phyloP scores from a whole-genome alignment of 352 stramenopile species.

The Pythium monospermum region DNA sequence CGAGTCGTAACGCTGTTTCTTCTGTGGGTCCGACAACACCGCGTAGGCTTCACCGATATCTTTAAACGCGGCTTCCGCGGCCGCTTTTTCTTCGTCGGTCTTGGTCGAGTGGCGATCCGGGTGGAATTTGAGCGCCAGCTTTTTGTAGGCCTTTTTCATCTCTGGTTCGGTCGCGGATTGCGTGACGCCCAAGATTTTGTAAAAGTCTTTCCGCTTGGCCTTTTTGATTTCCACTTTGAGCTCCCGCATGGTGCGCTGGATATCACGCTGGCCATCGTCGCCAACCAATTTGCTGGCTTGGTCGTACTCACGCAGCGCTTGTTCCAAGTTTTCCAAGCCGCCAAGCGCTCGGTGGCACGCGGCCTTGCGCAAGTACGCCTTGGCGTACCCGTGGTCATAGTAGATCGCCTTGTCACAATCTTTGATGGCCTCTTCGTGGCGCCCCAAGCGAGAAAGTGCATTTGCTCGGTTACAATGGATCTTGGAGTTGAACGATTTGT shows the following conservation, averaged over 20 bases:
- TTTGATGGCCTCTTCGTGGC: slow-evolving; percentile 85
- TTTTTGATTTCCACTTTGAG: slow-evolving; percentile 92
- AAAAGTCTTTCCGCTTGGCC: slow-evolving; percentile 95
- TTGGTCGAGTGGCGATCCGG: slow-evolving; percentile 93
- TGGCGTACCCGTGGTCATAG: slow-evolving; percentile 90
- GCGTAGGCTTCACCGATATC: slow-evolving; percentile 96
- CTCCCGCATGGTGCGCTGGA: slow-evolving; percentile 79
- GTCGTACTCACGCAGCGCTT: slow-evolving; percentile 89
- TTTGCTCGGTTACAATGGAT: slow-evolving; percentile 92
- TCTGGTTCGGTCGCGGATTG: slow-evolving; percentile 84
- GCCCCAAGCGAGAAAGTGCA: slow-evolving; percentile 71
- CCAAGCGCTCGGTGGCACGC: slow-evolving; percentile 72
- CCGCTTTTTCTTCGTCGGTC: slow-evolving; percentile 87
- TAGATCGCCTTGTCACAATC: slow-evolving; percentile 89
- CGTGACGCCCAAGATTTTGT: slow-evolving; percentile 88
- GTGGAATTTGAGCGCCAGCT: slow-evolving; percentile 93
- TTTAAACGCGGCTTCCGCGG: slow-evolving; percentile 93
- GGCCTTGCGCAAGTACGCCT: slow-evolving; percentile 83
- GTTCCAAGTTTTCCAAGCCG: slow-evolving; percentile 86
- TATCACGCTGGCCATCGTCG: slow-evolving; percentile 76
- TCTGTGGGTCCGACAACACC: slow-evolving; percentile 92
- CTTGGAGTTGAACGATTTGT: slow-evolving; percentile 92
- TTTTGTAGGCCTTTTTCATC: slow-evolving; percentile 98
- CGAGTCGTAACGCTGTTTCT: slow-evolving; percentile 93
- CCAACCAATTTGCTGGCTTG: slow-evolving; percentile 83